Percentiles rank a stretch among this genome's conserved stretches.
These are phyloP conservation scores for Plasmodium coatneyi DNA, from an alignment of 169 alveolate genomes.

Conservation along the genomic window DNA sequence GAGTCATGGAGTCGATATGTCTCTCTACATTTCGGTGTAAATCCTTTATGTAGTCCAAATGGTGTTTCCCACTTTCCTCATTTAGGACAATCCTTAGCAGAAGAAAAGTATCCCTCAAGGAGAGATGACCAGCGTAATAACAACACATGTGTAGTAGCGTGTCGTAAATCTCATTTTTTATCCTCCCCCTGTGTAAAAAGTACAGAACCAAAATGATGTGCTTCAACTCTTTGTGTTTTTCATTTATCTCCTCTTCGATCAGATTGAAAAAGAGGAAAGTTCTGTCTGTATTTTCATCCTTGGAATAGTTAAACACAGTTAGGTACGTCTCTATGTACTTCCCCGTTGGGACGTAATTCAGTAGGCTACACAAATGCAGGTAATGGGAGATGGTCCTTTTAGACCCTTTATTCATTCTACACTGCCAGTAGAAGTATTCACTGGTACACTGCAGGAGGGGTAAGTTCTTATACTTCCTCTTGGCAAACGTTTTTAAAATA, in stretches of 20 bases:
- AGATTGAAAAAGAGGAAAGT: constrained; percentile 9
- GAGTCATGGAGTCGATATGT: constrained; percentile 8
- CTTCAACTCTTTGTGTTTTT: constrained; percentile 25
- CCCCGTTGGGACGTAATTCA: constrained; percentile 61
- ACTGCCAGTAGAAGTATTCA: constrained; percentile 66
- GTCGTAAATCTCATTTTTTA: constrained; percentile 33
- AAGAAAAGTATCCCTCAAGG: constrained; percentile 31
- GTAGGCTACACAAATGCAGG: constrained; percentile 18
- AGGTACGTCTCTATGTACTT: constrained; percentile 34
- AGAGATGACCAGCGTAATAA: constrained; percentile 26
- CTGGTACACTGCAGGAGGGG: constrained; percentile 54
- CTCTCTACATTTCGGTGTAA: constrained; percentile 66
- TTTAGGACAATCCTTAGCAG: constrained; percentile 17
- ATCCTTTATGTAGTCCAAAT: background rate
- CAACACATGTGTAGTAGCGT: constrained; percentile 44
- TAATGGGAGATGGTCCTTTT: constrained; percentile 37
- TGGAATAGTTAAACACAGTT: background rate
- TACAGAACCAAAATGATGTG: constrained; percentile 21
- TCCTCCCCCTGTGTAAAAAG: constrained; percentile 57
- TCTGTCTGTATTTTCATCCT: background rate
- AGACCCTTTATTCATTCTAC: constrained; percentile 39
- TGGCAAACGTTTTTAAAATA: constrained; percentile 42
- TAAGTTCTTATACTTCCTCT: constrained; percentile 43
- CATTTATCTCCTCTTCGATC: constrained; percentile 54
- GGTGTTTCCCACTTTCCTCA: background rate